Evolutionary conservation across 768 basidiomycete genomes (phyloP), one percentile per base, ranked within the genome.

Genomic region (Hypsizygus marmoreus): DNA sequence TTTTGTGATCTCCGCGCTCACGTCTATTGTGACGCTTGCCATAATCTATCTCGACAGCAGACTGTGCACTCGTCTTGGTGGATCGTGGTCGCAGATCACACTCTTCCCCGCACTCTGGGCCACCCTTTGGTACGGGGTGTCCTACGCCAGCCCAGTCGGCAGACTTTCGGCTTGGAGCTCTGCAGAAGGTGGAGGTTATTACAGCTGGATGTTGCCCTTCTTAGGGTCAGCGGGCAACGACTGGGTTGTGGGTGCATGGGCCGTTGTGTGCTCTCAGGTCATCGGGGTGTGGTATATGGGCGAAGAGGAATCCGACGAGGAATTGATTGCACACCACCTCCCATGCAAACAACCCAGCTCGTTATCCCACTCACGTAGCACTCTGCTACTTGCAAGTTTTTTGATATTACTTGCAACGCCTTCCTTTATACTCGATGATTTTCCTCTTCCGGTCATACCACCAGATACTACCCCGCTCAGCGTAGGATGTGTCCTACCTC

Each of bases 201-300:
- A 91, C 57, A 57, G 57, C 2, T 93, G 89, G 88, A 62, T 82
- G n/a, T 54, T 77, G 2, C 78, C 76, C 0, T 60, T 73, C 33
- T 50, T 78, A 17, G 90, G 91, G 4, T 73, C 82, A 24, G 63
- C 71, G 24, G 80, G 77, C 6, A 74, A 80, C 47, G 87, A 92
- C 60, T 92, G 88, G 85, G 61, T 86, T 20, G 73, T 78, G 6
- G 89, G 78, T n/a, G 82, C 80, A 6, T 92, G 86, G 84, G 86
- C 87, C 4, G 79, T 81, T 8, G 73, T 90, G 8, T 54, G 79
- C 20, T 78, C 85, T 6, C 76, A 84, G 51, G 55, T 68, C 2
- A 57, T 76, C 6, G 80, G 77, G 22, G 62, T 56, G 19, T 86
- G 80, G 83, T 74, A 80, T 34, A 82, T 89, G 62, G 77, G 74